A percentile compares a stretch with the other conserved stretches of the same genome.
Conservation (phyloP, 768 basidiomycete species). For the Boletus tomentosulus region DNA sequence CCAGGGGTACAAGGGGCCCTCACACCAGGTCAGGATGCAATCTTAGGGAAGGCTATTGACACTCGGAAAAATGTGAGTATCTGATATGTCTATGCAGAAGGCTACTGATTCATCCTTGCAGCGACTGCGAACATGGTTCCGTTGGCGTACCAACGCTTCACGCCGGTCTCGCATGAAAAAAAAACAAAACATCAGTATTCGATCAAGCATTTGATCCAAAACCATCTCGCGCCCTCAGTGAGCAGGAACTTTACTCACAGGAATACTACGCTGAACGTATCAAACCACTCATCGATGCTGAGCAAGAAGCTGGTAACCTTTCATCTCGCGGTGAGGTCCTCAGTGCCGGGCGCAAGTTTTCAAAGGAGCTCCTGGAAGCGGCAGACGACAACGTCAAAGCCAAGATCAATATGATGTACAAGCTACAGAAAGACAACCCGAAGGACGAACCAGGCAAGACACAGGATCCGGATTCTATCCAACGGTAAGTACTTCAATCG, state of each 20-base stretch:
- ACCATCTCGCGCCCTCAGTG: background rate
- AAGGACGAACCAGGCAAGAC: background rate
- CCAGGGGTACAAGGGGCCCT: background rate
- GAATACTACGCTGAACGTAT: background rate
- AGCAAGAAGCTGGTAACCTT: background rate
- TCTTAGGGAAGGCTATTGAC: background rate
- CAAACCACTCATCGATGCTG: background rate
- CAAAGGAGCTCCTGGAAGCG: conserved; percentile 1
- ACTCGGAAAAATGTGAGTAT: background rate
- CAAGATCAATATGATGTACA: background rate
- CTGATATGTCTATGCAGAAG: background rate
- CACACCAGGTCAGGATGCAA: background rate
- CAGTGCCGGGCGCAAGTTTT: background rate
- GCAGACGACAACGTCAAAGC: background rate
- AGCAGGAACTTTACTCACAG: background rate
- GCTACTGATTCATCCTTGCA: background rate
- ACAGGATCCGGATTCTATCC: background rate
- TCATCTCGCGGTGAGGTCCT: background rate
- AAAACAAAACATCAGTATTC: background rate
- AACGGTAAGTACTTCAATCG: background rate
- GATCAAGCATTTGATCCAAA: background rate
- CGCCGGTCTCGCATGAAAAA: background rate
- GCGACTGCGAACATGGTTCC: conserved; percentile 1
- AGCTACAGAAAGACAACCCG: background rate
- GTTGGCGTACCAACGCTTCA: background rate